A percentile compares a stretch with the other conserved stretches of the same genome.
phyloP scores from a whole-genome alignment of 305 asterid species.

The Nicotiana rustica region DNA sequence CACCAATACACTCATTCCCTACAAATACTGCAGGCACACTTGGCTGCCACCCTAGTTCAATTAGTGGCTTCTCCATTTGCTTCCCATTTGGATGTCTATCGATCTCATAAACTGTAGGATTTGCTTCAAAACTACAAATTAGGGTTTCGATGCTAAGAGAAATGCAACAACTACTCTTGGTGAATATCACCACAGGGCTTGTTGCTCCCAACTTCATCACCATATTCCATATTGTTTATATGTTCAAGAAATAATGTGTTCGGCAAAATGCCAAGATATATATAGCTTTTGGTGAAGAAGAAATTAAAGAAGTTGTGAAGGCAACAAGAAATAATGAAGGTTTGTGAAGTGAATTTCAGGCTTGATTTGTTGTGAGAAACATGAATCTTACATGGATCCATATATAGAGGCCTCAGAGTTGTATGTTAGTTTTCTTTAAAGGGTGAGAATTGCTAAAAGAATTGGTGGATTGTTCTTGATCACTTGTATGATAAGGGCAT shows the following conservation, averaged over 20 bases:
- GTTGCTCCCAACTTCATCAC: slow-evolving; percentile 47
- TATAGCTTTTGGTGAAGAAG: neutral
- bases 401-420: neutral
- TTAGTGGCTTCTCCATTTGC: slow-evolving; percentile 60
- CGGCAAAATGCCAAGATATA: neutral
- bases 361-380: neutral
- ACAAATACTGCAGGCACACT: slow-evolving; percentile 71
- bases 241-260: neutral
- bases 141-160: slow-evolving; percentile 53
- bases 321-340: neutral
- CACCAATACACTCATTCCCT: slow-evolving; percentile 62
- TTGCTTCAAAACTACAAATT: slow-evolving; percentile 64
- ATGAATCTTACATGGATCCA: neutral
- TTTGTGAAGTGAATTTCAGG: neutral
- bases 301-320: neutral
- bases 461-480: neutral
- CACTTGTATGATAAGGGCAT: slow-evolving; percentile 6
- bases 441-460: neutral
- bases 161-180: slow-evolving; percentile 68
- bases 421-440: neutral
- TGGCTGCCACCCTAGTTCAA: slow-evolving; percentile 54
- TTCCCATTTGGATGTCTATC: slow-evolving; percentile 53
- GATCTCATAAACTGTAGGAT: slow-evolving; percentile 58
- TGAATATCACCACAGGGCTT: slow-evolving; percentile 67
- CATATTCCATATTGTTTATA: slow-evolving; percentile 45